Conservation (phyloP, 1,139 yeast species). For the Yarrowia galli region DNA sequence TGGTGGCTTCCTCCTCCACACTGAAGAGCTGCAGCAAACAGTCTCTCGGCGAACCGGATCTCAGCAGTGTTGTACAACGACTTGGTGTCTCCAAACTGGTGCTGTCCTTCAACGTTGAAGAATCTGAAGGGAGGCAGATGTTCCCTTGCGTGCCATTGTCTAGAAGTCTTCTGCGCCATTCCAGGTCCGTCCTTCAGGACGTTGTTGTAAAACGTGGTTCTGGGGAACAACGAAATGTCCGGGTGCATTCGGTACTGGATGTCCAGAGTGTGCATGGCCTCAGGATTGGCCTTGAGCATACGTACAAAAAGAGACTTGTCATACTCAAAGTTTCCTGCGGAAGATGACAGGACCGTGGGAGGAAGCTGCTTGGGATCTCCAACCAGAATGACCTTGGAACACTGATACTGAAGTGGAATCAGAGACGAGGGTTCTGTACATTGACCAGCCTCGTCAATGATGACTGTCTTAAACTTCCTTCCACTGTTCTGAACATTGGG, state of each 20-base stretch:
- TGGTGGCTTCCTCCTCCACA: background rate
- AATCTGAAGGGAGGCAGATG: slow-evolving; percentile 5
- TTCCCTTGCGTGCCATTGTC: background rate
- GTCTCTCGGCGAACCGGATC: background rate
- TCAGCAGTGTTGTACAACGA: slow-evolving; percentile 1
- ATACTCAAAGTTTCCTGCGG: slow-evolving; percentile 1
- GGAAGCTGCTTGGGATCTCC: slow-evolving; percentile 21
- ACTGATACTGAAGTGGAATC: background rate
- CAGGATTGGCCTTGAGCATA: slow-evolving; percentile 2
- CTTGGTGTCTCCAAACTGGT: background rate
- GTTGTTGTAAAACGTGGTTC: background rate
- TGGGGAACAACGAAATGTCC: background rate
- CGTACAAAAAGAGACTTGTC: slow-evolving; percentile 7
- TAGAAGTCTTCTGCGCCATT: background rate
- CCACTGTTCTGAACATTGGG: background rate
- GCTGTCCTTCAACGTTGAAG: slow-evolving; percentile 9
- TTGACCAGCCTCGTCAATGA: slow-evolving; percentile 21
- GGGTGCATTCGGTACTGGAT: slow-evolving; percentile 16
- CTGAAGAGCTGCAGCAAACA: background rate
- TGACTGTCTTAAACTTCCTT: background rate
- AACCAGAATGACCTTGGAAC: background rate
- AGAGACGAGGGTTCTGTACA: background rate
- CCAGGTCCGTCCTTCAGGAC: background rate
- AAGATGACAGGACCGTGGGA: background rate
- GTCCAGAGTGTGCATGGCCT: slow-evolving; percentile 15